Conservation (phyloP, 2,329 filamentous ascomycete genomes). For the Cladosporium sp. region DNA sequence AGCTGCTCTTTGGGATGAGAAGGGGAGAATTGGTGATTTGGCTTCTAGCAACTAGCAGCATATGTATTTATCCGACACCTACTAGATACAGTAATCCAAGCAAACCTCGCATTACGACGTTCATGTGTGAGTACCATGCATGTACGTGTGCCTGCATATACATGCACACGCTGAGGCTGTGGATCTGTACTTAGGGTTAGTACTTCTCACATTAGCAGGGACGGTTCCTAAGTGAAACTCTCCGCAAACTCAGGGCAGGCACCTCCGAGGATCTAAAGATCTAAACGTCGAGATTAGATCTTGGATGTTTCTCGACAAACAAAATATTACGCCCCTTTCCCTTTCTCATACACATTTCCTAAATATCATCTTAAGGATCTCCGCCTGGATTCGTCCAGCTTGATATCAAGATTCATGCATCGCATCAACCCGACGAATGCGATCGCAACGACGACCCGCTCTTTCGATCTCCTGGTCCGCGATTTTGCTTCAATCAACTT, state of each 20-base stretch:
- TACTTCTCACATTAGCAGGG: not conserved
- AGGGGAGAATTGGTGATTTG: not conserved
- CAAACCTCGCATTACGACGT: not conserved
- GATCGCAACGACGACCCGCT: constrained; percentile 9
- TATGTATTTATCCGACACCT: not conserved
- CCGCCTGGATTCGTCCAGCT: not conserved
- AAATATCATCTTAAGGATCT: not conserved
- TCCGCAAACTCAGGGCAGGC: constrained; percentile 1
- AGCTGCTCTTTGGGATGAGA: not conserved
- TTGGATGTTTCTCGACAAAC: not conserved
- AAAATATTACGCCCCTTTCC: constrained; percentile 7
- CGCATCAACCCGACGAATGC: not conserved
- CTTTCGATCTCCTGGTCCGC: constrained; percentile 27
- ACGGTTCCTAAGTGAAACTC: not conserved
- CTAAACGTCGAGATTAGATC: constrained; percentile 7
- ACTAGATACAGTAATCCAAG: not conserved
- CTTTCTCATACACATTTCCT: not conserved
- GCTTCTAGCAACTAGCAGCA: not conserved
- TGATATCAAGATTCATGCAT: not conserved
- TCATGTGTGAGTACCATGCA: not conserved
- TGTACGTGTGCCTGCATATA: not conserved
- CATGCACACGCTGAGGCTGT: not conserved
- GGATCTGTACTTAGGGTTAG: not conserved
- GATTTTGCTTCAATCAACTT: constrained; percentile 24
- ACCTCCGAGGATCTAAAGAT: constrained; percentile 8